Conservation (phyloP, 352 stramenopile genomes). For the Phytopythium kandeliae region DNA sequence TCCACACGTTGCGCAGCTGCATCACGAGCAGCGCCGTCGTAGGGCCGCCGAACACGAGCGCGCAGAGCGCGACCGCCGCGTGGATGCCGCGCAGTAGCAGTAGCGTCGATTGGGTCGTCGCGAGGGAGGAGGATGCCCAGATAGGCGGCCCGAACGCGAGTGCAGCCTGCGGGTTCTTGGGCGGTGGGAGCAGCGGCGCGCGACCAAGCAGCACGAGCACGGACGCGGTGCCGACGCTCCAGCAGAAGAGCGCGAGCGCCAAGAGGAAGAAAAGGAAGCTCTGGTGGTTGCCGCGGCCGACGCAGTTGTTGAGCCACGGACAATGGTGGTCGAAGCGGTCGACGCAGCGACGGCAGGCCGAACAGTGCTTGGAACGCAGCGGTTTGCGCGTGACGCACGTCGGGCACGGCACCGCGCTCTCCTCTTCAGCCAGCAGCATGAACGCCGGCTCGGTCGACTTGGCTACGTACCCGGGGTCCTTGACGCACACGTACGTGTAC, state of each 20-base stretch:
- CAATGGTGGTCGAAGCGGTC: conserved; percentile 84
- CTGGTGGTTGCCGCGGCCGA: conserved; percentile 66
- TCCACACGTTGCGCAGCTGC: conserved; percentile 65
- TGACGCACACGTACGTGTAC: conserved; percentile 78
- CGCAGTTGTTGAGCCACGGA: conserved; percentile 85
- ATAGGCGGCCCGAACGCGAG: conserved; percentile 6
- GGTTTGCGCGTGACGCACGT: conserved; percentile 77
- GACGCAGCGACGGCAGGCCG: conserved; percentile 69
- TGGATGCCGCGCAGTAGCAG: conserved; percentile 55
- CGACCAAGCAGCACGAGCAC: conserved; percentile 38
- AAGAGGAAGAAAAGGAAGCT: conserved; percentile 70
- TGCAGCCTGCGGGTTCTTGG: background rate
- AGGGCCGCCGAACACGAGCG: conserved; percentile 61
- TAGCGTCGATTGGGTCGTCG: conserved; percentile 20
- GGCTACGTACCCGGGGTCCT: conserved; percentile 69
- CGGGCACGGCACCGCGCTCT: conserved; percentile 59
- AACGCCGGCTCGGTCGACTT: conserved; percentile 58
- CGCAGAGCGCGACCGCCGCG: conserved; percentile 39
- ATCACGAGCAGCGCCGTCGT: conserved; percentile 52
- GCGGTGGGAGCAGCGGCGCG: conserved; percentile 31
- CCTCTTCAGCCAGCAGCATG: conserved; percentile 66
- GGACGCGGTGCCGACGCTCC: conserved; percentile 36
- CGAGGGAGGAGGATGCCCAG: background rate
- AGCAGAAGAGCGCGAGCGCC: conserved; percentile 43
- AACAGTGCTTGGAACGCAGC: conserved; percentile 76